These are phyloP conservation scores for Calonectria montana DNA, from an alignment of 2,329 filamentous ascomycete species.

Conservation along the genomic window DNA sequence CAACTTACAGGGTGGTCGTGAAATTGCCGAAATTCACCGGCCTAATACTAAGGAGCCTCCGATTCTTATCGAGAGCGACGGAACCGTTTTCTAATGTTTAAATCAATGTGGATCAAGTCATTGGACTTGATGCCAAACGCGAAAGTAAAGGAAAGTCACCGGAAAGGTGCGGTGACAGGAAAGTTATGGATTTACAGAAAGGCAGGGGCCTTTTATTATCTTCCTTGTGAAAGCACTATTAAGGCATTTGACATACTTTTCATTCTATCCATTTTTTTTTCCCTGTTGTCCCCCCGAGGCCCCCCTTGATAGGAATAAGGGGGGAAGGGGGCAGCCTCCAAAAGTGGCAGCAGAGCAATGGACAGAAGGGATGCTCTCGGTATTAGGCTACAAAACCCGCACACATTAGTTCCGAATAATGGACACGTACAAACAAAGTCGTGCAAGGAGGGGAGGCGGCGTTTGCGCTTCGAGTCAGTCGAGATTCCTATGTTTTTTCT, in stretches of 20 bases:
- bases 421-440: slow-evolving; percentile 21
- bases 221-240: slow-evolving; percentile 20
- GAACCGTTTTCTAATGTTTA: slow-evolving; percentile 83
- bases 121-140: not conserved
- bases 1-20: slow-evolving; percentile 80
- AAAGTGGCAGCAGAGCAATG: slow-evolving; percentile 19
- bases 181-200: slow-evolving; percentile 7
- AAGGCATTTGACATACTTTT: slow-evolving; percentile 21
- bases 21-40: slow-evolving; percentile 93
- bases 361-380: slow-evolving; percentile 11
- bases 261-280: slow-evolving; percentile 7
- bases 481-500: slow-evolving; percentile 6
- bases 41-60: slow-evolving; percentile 97
- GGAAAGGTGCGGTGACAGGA: slow-evolving; percentile 1
- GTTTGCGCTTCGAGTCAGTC: slow-evolving; percentile 16
- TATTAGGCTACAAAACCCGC: slow-evolving; percentile 11
- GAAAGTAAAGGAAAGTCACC: not conserved
- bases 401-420: slow-evolving; percentile 22
- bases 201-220: slow-evolving; percentile 16
- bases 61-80: slow-evolving; percentile 95
- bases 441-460: not conserved
- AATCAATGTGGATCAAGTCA: slow-evolving; percentile 20
- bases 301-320: slow-evolving; percentile 7
- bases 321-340: slow-evolving; percentile 15
- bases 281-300: not conserved